Evolutionary conservation across 306 rosid genomes (phyloP).

Genomic region (Geum urbanum): DNA sequence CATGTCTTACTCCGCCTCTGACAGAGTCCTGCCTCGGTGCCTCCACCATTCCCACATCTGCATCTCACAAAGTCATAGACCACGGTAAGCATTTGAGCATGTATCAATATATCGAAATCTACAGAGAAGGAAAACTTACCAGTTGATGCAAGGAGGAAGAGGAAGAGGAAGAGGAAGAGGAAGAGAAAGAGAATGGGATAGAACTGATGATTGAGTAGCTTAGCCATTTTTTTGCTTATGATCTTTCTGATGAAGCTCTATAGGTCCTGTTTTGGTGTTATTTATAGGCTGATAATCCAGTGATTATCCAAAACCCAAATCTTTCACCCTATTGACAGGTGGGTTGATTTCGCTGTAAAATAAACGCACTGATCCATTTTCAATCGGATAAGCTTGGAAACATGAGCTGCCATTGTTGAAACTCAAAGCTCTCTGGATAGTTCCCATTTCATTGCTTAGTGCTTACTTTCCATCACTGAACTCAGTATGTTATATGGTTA

Average conservation of each 20-base stretch:
- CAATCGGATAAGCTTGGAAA: not conserved
- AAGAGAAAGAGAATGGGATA: conserved; percentile 5
- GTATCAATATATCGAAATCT: not conserved
- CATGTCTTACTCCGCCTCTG: conserved; percentile 29
- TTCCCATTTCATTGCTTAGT: not conserved
- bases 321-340: not conserved
- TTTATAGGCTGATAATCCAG: conserved; percentile 7
- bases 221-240: conserved; percentile 16
- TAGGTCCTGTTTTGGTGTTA: not conserved
- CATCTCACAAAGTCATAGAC: not conserved
- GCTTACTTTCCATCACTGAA: not conserved
- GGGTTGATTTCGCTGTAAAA: conserved; percentile 6
- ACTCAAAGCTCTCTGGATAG: not conserved
- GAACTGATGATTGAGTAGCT: not conserved
- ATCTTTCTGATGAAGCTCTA: no score
- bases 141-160: conserved; percentile 15
- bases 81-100: not conserved
- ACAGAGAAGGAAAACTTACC: not conserved
- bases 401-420: conserved; percentile 4
- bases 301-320: not conserved
- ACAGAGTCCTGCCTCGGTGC: conserved; percentile 28
- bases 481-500: no score
- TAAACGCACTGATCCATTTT: not conserved
- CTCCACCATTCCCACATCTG: conserved; percentile 26
- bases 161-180: no score